Percentiles rank a stretch among this genome's conserved stretches.
Evolutionary conservation across 805 yeast species (phyloP).

Genomic region (Kazachstania bromeliacearum): DNA sequence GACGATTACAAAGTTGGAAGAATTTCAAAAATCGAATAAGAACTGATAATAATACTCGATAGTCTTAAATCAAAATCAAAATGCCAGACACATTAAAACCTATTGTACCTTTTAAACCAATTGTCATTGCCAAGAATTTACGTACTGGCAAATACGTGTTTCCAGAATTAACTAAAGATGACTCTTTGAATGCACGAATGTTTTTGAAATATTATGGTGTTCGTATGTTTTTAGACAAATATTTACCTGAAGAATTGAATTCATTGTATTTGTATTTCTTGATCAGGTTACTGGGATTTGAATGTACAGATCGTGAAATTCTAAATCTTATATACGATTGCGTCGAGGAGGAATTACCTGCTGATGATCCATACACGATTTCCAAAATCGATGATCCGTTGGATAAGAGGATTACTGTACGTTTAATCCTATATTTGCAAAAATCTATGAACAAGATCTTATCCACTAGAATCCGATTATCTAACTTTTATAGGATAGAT

Average conservation of each 20-base stretch:
- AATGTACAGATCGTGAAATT: constrained; percentile 22
- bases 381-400: constrained; percentile 27
- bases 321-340: constrained; percentile 1
- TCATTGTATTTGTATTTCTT: constrained; percentile 48
- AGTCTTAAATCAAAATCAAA: not conserved
- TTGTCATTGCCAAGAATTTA: constrained; percentile 18
- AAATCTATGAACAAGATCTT: constrained; percentile 57
- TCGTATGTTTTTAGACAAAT: constrained; percentile 47
- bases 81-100: constrained; percentile 9
- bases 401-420: constrained; percentile 38
- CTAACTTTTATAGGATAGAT: constrained; percentile 46
- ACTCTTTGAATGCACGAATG: constrained; percentile 39
- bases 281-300: constrained; percentile 57
- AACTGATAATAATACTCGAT: too few relatives aligned
- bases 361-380: constrained; percentile 5
- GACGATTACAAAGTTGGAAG: too few relatives aligned
- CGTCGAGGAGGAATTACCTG: constrained; percentile 5
- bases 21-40: too few relatives aligned
- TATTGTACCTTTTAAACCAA: constrained; percentile 10
- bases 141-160: constrained; percentile 27
- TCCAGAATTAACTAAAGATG: constrained; percentile 35
- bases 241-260: constrained; percentile 51
- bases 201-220: constrained; percentile 54
- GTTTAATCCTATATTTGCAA: constrained; percentile 43
- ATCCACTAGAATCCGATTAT: constrained; percentile 45